Evolutionary conservation across 2,329 filamentous ascomycete genomes (phyloP), one percentile per base, ranked within the genome.

Genomic region (Penicillium hordei): DNA sequence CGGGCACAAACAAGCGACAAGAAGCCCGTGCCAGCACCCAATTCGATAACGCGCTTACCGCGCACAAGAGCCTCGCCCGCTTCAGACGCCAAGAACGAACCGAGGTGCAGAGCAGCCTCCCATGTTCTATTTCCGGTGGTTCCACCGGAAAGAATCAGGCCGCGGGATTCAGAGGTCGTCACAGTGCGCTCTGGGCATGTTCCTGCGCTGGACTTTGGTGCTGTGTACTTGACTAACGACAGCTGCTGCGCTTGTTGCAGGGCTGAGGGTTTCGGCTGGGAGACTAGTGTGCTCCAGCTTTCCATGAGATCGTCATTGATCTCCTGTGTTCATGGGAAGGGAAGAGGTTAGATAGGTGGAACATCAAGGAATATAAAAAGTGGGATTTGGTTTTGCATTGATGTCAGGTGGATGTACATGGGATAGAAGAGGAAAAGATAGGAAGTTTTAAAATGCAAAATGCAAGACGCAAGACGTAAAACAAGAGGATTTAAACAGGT

Each of bases 281-380:
- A 79, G 57, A 95, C 81, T 25, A 94, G 81, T 59, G 80, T 74
- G 53, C 87, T 85, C 65, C 95, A 82, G 38, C 81, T 79, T 55
- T 81, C 80, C 83, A 93, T 90, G 67, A 97, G 83, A 73, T 88
- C 82, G 75, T 96, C 90, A 60, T 89, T 91, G 46, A 96, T 87
- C 73, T 89, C 91, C 93, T 97, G 76, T 19, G 33, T 44, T 29
- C 15, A 6, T 5, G 15, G 21, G 19, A 44, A 51, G 55, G 34
- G 45, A 33, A 50, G 44, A 38, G 27, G 51, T 64, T 57, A 52
- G 52, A 50, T 25, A 31, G 5, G 21, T 48, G 21, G 5, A 36
- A 52, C 27, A 53, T 36, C 33, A 50, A 31, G 29, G 13, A 49
- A 27, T 33, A 33, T 49, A 36, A 15, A 25, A 23, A 15, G 17